Evolutionary conservation across 257 asterid genomes (phyloP), one percentile per base, ranked within the genome.

Genomic region (Rauvolfia tetraphylla): DNA sequence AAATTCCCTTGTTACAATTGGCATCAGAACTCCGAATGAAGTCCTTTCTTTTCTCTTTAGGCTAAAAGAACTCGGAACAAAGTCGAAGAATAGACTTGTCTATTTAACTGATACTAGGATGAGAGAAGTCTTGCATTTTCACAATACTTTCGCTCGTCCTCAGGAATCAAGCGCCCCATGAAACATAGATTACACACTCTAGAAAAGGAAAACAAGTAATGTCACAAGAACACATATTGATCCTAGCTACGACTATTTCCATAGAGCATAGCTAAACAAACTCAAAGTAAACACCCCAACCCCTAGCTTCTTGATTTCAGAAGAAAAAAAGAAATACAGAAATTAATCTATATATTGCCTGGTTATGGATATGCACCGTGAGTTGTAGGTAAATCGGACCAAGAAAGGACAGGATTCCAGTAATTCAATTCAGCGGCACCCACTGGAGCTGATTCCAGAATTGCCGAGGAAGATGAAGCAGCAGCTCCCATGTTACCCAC

Each of bases 391-490:
- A 86, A 69, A 80, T 92, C 93, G 44, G 84, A 79, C 97, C 96
- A 91, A 0, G 93, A 67, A 61, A 83, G 70, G 38, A 69, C 70
- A 17, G 86, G 66, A 80, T 82, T 88, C 92, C 93, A 86, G 80
- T 84, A 88, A 46, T 92, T 91, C 75, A 85, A 53, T 70, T 89
- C 91, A 49, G 65, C 87, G 20, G 77, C 86, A 33, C 87, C 81
- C 31, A 86, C 90, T 0, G 98, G 91, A 75, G 91, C 89, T 0
- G 97, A 89, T 22, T 89, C 98, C 73, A 90, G 83, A 76, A 90
- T 81, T 27, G 83, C 75, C 20, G 91, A 51, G 23, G 89, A 11
- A 71, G 80, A 72, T 5, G 76, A 67, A 23, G 75, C 70, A 8
- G 91, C 69, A 9, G 92, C 81, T 1, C 80, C 78, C 39, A 83